Conservation (phyloP, 2,329 filamentous ascomycete genomes). For the Colletotrichum incanum region DNA sequence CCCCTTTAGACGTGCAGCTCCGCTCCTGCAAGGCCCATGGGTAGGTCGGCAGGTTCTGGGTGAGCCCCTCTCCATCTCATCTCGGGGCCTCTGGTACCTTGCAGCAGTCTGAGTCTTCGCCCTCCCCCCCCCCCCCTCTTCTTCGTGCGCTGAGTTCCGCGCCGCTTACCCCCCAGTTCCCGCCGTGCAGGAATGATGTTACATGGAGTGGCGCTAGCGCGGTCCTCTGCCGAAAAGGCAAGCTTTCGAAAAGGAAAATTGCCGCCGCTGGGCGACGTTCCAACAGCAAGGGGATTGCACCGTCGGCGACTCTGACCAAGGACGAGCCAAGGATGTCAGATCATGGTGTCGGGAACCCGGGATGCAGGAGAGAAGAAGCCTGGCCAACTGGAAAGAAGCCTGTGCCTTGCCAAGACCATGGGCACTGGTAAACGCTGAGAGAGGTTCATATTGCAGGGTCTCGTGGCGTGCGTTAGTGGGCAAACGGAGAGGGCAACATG, state of each 20-base stretch:
- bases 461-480: slow-evolving; percentile 40
- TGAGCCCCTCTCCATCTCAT: slow-evolving; percentile 33
- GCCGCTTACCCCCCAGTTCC: slow-evolving; percentile 19
- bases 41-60: not conserved
- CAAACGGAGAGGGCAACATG: slow-evolving; percentile 39
- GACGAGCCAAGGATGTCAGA: not conserved
- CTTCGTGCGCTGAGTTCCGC: slow-evolving; percentile 1
- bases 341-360: not conserved
- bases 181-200: slow-evolving; percentile 34
- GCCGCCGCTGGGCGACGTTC: slow-evolving; percentile 12
- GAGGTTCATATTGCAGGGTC: slow-evolving; percentile 39
- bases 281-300: not conserved
- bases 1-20: slow-evolving; percentile 38
- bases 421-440: slow-evolving; percentile 8
- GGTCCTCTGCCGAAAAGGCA: slow-evolving; percentile 31
- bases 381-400: slow-evolving; percentile 11
- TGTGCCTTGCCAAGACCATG: slow-evolving; percentile 10
- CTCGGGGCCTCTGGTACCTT: slow-evolving; percentile 29
- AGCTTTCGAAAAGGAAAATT: slow-evolving; percentile 12
- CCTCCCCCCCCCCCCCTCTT: slow-evolving; percentile 1
- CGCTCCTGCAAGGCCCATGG: slow-evolving; percentile 36
- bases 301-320: not conserved
- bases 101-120: slow-evolving; percentile 5
- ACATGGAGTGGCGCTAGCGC: slow-evolving; percentile 36
- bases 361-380: slow-evolving; percentile 5